Evolutionary conservation across 768 basidiomycete species (phyloP).

Genomic region (Lactarius sp.): DNA sequence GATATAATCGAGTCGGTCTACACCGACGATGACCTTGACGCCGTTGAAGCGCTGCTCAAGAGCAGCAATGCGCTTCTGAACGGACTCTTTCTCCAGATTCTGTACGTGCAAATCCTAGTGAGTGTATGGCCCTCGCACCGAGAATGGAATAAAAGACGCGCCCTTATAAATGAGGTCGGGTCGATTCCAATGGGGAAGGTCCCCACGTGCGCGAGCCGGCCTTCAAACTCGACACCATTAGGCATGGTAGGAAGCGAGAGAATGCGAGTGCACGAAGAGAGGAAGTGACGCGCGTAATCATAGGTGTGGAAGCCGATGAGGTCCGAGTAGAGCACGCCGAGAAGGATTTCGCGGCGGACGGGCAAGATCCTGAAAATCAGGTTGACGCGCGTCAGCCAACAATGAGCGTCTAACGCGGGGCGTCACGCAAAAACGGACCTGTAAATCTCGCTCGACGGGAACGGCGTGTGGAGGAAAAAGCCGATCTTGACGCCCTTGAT

Average conservation of each 20-base stretch:
- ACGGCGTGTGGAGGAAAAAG: slow-evolving; percentile 97
- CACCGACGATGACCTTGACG: slow-evolving; percentile 96
- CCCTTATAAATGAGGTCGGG: slow-evolving; percentile 84
- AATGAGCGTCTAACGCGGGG: background rate
- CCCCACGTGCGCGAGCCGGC: slow-evolving; percentile 92
- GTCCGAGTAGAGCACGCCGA: slow-evolving; percentile 93
- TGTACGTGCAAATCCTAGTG: slow-evolving; percentile 31
- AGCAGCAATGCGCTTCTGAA: slow-evolving; percentile 73
- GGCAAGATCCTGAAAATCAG: slow-evolving; percentile 72
- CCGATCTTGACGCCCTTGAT: slow-evolving; percentile 85
- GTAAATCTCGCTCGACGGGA: slow-evolving; percentile 97
- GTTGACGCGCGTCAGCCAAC: slow-evolving; percentile 1
- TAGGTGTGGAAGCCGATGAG: slow-evolving; percentile 99
- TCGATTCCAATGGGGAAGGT: slow-evolving; percentile 99
- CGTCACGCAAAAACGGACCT: slow-evolving; percentile 46
- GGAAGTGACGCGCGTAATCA: slow-evolving; percentile 98
- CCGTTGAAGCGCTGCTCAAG: slow-evolving; percentile 89
- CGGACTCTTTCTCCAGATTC: slow-evolving; percentile 75
- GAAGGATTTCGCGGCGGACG: slow-evolving; percentile 94
- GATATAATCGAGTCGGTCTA: slow-evolving; percentile 98
- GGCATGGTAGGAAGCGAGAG: slow-evolving; percentile 95
- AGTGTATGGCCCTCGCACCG: slow-evolving; percentile 2
- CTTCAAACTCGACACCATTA: slow-evolving; percentile 95
- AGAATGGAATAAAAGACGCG: slow-evolving; percentile 30
- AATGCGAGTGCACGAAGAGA: slow-evolving; percentile 96